phyloP scores from a whole-genome alignment of 2,329 filamentous ascomycete genomes.

The Phialemoniopsis sp. region DNA sequence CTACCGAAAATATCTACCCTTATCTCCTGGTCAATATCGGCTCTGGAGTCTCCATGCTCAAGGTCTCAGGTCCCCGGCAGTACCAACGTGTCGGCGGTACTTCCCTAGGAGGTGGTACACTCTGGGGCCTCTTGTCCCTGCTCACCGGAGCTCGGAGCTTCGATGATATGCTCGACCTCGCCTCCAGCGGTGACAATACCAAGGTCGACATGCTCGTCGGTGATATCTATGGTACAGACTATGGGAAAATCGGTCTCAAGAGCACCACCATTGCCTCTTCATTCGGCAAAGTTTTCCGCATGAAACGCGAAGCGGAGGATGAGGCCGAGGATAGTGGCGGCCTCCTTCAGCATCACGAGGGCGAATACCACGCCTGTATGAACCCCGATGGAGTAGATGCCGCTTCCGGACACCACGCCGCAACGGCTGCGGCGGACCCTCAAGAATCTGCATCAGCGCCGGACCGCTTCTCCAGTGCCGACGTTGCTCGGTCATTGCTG shows the following conservation, averaged over 20 bases:
- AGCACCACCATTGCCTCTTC: slow-evolving; percentile 93
- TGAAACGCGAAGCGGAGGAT: slow-evolving; percentile 79
- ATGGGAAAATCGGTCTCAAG: slow-evolving; percentile 93
- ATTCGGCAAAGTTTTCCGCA: slow-evolving; percentile 93
- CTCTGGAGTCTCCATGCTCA: slow-evolving; percentile 94
- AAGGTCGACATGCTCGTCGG: slow-evolving; percentile 96
- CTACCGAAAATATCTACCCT: slow-evolving; percentile 80
- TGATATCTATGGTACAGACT: slow-evolving; percentile 95
- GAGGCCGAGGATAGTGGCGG: slow-evolving; percentile 70
- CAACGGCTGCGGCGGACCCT: no score
- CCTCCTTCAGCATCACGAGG: slow-evolving; percentile 43
- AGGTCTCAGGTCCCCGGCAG: slow-evolving; percentile 83
- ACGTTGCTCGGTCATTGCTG: slow-evolving; percentile 85
- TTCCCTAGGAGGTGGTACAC: slow-evolving; percentile 90
- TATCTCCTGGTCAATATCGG: slow-evolving; percentile 98
- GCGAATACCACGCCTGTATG: slow-evolving; percentile 21
- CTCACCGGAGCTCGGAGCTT: slow-evolving; percentile 94
- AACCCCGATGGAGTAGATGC: slow-evolving; percentile 1
- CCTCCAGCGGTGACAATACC: slow-evolving; percentile 85
- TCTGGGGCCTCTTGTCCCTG: slow-evolving; percentile 90
- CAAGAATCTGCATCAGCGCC: no score
- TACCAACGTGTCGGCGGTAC: slow-evolving; percentile 93
- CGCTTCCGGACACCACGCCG: neutral
- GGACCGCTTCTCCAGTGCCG: slow-evolving; percentile 66
- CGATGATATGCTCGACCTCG: slow-evolving; percentile 93